Evolutionary conservation across 2,329 filamentous ascomycete species (phyloP).

Genomic region (Lasiodiplodia sp.): DNA sequence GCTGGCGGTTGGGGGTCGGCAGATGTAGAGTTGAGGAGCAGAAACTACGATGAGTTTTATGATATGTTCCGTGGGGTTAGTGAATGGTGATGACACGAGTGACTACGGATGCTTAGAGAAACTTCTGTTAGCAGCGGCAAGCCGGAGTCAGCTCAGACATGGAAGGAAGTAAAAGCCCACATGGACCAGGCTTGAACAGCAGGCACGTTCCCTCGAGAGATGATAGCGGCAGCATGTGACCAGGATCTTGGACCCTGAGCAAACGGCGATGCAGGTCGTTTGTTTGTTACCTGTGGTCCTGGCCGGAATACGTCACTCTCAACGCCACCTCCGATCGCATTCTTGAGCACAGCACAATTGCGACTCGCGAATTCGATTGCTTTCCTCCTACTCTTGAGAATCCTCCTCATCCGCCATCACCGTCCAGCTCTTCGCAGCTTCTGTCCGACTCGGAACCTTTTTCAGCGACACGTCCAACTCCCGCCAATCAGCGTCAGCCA

Average conservation of each 20-base stretch:
- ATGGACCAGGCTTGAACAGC: too few relatives aligned
- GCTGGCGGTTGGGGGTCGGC: neutral
- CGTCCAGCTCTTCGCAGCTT: neutral
- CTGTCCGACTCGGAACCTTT: neutral
- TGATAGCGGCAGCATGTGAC: too few relatives aligned
- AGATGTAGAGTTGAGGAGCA: neutral
- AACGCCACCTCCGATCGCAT: neutral
- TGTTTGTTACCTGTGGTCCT: slow-evolving; percentile 6
- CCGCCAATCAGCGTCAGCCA: neutral
- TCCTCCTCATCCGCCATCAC: neutral
- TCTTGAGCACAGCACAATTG: too few relatives aligned
- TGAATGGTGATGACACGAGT: neutral
- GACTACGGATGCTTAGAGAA: neutral
- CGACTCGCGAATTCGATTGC: neutral
- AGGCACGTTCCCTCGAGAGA: too few relatives aligned
- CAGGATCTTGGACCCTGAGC: neutral
- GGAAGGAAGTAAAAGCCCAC: neutral
- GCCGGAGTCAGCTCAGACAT: neutral
- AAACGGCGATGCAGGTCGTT: neutral
- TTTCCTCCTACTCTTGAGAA: neutral
- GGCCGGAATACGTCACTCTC: neutral
- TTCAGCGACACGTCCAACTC: slow-evolving; percentile 2
- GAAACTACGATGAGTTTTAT: neutral
- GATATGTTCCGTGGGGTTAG: neutral
- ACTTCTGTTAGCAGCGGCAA: neutral